A percentile compares a stretch with the other conserved stretches of the same genome.
phyloP scores from a whole-genome alignment of 2,329 filamentous ascomycete species.

The Trichoderma lentiforme region DNA sequence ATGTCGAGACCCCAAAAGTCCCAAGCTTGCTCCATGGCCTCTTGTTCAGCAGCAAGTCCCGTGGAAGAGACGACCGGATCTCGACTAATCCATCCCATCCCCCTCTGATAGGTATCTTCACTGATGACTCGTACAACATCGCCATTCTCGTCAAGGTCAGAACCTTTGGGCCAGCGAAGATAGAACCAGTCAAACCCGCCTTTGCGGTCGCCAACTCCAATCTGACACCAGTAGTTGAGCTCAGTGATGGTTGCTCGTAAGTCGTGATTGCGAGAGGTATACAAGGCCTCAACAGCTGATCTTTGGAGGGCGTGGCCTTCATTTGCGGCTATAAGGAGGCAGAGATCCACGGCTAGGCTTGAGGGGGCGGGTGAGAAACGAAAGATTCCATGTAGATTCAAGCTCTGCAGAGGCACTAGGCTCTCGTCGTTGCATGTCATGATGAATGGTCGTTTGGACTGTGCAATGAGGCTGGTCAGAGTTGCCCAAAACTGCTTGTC shows the following conservation, averaged over 20 bases:
- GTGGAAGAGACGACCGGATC: slow-evolving; percentile 48
- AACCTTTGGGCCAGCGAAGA: slow-evolving; percentile 69
- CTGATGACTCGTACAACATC: slow-evolving; percentile 75
- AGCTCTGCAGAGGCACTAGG: slow-evolving; percentile 68
- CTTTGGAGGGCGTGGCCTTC: slow-evolving; percentile 80
- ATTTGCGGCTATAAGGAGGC: slow-evolving; percentile 77
- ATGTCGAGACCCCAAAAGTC: slow-evolving; percentile 65
- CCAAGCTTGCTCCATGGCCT: slow-evolving; percentile 63
- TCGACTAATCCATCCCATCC: slow-evolving; percentile 73
- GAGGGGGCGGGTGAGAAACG: slow-evolving; percentile 65
- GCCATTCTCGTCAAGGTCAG: slow-evolving; percentile 64
- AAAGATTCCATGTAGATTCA: slow-evolving; percentile 84
- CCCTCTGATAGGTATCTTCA: slow-evolving; percentile 68
- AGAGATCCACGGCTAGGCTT: slow-evolving; percentile 71
- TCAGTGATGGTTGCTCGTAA: slow-evolving; percentile 79
- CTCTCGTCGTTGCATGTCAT: slow-evolving; percentile 93
- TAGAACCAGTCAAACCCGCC: slow-evolving; percentile 90
- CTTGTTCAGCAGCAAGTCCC: slow-evolving; percentile 51
- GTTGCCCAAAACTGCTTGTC: slow-evolving; percentile 94
- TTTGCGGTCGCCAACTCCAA: slow-evolving; percentile 84
- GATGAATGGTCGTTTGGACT: slow-evolving; percentile 88
- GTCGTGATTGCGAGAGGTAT: slow-evolving; percentile 65
- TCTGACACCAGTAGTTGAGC: slow-evolving; percentile 95
- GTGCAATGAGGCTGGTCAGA: slow-evolving; percentile 69
- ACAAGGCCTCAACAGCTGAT: slow-evolving; percentile 65